Base-by-base conservation (phyloP, 73 alveolate species). In the Effrenium voratum region DNA sequence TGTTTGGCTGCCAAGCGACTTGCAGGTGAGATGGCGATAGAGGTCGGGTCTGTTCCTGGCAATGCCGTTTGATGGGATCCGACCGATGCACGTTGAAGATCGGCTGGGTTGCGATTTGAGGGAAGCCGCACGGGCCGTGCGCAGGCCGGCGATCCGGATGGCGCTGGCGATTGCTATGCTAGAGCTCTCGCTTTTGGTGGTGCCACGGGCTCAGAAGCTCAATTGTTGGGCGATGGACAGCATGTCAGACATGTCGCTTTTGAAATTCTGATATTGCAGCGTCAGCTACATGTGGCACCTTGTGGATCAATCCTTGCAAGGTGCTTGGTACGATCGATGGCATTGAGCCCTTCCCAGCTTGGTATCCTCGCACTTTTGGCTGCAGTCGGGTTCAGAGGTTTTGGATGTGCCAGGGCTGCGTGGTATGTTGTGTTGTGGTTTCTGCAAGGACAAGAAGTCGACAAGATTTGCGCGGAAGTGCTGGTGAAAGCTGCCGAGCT, bases 91-190 rank as follows among this genome's bases (percentile, higher is more conserved):
- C n/a, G n/a, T n/a, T n/a, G n/a, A n/a, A n/a, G n/a, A n/a, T n/a
- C n/a, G n/a, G n/a, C n/a, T n/a, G n/a, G n/a, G n/a, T n/a, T n/a
- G n/a, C n/a, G n/a, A n/a, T n/a, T n/a, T n/a, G n/a, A n/a, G n/a
- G n/a, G n/a, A n/a, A n/a, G 79, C 72, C 72, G 28, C 16, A 22
- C 72, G n/a, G 28, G 28, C 16, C 72, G 32, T 34, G 19, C 8
- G 13, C 81, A 85, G 93, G 93, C 40, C 22, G 46, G 30, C 26
- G 81, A 85, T 41, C 0, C 3, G 50, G 95, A 87, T 6, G 95
- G 95, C 19, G 82, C 95, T 59, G 95, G 95, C 24, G 95, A 87
- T 36, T 87, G 95, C 84, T 87, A 63, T 46, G 95, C 95, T n/a
- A 63, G 84, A 12, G 95, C 84, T 12, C 59, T 87, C 30, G 95